These are phyloP conservation scores for Chamaecyparis obtusa DNA, from an alignment of 75 land plant genomes.

Conservation along the genomic window DNA sequence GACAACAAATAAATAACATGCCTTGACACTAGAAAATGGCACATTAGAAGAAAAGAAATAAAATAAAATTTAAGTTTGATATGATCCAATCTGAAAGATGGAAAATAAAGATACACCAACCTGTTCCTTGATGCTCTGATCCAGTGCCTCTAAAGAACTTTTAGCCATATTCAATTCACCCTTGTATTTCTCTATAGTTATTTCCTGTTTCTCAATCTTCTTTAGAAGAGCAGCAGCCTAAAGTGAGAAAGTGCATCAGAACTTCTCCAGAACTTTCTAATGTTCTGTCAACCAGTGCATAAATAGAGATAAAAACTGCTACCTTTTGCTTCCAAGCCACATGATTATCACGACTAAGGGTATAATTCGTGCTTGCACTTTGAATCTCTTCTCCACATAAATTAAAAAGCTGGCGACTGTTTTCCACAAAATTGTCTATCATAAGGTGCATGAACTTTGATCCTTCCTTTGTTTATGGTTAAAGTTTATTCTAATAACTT, in stretches of 20 bases:
- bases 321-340: constrained; percentile 5
- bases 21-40: not conserved
- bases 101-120: not conserved
- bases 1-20: not conserved
- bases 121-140: constrained; percentile 8
- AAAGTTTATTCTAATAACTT: not conserved
- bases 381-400: not conserved
- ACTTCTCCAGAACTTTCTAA: not conserved
- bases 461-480: not conserved
- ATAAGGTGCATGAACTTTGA: not conserved
- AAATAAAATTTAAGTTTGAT: not conserved
- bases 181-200: not conserved
- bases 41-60: not conserved
- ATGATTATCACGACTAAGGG: not conserved
- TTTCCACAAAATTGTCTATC: not conserved
- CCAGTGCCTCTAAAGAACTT: not conserved
- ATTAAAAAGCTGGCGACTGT: not conserved
- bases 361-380: not conserved
- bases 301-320: not conserved
- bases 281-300: not conserved
- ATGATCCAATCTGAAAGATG: not conserved
- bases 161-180: not conserved
- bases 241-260: not conserved
- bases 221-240: constrained; percentile 1
- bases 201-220: constrained; percentile 5